Evolutionary conservation across 305 asterid species (phyloP).

Genomic region (Vinca major): DNA sequence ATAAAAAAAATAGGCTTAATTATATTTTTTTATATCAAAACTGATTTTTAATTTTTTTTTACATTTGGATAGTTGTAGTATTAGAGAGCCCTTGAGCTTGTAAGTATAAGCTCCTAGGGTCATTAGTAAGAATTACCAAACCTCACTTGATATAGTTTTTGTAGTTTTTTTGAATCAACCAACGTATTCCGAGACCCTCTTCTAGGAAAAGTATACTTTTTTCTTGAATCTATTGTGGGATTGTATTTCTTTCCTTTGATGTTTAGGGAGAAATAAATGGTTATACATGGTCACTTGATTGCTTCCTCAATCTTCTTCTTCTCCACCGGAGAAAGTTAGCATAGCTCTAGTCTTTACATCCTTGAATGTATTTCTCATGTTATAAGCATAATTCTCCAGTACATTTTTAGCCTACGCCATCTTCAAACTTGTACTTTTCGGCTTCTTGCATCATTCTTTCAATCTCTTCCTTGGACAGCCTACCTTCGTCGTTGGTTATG

Average conservation of each 20-base stretch:
- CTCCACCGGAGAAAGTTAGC: slow-evolving; percentile 11
- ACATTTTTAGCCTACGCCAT: slow-evolving; percentile 13
- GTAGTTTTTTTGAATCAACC: too few relatives aligned
- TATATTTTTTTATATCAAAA: too few relatives aligned
- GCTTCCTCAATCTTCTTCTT: slow-evolving; percentile 20
- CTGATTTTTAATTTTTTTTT: neutral
- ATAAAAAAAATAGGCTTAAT: neutral
- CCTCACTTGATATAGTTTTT: neutral
- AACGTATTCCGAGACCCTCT: too few relatives aligned
- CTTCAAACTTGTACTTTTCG: slow-evolving; percentile 19
- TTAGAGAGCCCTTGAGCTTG: neutral
- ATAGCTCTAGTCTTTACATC: slow-evolving; percentile 12
- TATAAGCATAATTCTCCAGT: slow-evolving; percentile 17
- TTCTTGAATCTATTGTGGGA: slow-evolving; percentile 16
- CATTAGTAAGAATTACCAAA: neutral
- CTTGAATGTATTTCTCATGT: slow-evolving; percentile 18
- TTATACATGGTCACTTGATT: neutral
- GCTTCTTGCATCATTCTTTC: slow-evolving; percentile 23
- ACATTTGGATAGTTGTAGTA: neutral
- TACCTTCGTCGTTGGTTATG: slow-evolving; percentile 19
- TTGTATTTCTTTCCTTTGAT: slow-evolving; percentile 24
- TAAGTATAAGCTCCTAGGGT: neutral
- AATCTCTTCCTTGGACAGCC: slow-evolving; percentile 23
- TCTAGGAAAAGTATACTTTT: too few relatives aligned
- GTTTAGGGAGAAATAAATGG: neutral